Base-by-base conservation (phyloP, 2,329 filamentous ascomycete species). In the Emergomyces orientalis region DNA sequence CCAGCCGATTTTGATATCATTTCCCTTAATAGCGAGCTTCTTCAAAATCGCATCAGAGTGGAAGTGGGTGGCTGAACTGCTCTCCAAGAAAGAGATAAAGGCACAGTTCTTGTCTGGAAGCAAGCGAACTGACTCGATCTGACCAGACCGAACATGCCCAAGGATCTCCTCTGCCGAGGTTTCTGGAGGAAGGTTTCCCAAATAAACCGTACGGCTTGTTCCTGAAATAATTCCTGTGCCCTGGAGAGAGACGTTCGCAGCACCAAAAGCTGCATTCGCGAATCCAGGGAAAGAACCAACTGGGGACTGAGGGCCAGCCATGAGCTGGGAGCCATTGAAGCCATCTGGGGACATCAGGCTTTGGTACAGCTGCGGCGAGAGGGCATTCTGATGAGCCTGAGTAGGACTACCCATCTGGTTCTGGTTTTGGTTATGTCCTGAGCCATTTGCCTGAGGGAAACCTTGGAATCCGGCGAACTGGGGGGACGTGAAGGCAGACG, bases 1-100 rank as follows among this genome's bases (percentile, higher is more conserved):
- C 94, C 94, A 99, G 66, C 94, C 94, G 71, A 99, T 92, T 82
- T 99, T 99, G 81, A 99, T 97, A 75, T 99, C 94, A 80, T 97
- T 94, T 32, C 93, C 93, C 78, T 96, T 92, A 80, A 99, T 96
- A 71, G 92, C 92, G 74, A 99, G 86, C 83, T 97, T 99, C 83
- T 99, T 99, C 84, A 99, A 85, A 78, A 99, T 99, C 69, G 94
- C 94, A 82, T 99, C 94, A 25, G 94, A 99, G 81, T 99, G 94
- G 80, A 99, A 99, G 76, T 99, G 94, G 27, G 93, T 97, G 63
- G 94, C 94, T 37, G 94, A 97, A 79, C 92, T 96, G 71, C 92
- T 91, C 73, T 99, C 94, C 68, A 99, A 82, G 81, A 99, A 99
- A 8, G 94, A 99, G 74, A 99, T 97, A 82, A 99, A 99, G 63